A percentile compares a stretch with the other conserved stretches of the same genome.
Evolutionary conservation across 257 asterid species (phyloP).

Genomic region (Catharanthus roseus): DNA sequence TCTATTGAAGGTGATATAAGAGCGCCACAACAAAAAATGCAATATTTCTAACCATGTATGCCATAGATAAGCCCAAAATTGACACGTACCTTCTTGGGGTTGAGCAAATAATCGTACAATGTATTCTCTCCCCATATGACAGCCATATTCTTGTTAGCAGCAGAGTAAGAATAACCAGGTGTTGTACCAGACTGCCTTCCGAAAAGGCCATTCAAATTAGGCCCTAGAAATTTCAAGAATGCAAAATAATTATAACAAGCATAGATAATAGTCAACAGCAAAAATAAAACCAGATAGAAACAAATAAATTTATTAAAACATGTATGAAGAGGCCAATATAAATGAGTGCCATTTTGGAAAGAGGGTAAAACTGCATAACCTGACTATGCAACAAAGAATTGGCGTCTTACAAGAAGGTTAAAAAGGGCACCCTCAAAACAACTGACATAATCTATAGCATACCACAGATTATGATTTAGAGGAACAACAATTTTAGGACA

Average conservation of each 20-base stretch:
- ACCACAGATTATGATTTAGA: too few species aligned
- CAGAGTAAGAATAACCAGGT: slow-evolving; percentile 84
- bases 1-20: not conserved
- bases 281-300: too few species aligned
- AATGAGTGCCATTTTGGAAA: not conserved
- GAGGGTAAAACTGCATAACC: not conserved
- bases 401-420: not conserved
- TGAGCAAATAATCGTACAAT: slow-evolving; percentile 83
- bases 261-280: too few species aligned
- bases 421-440: not conserved
- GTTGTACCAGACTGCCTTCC: slow-evolving; percentile 96
- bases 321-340: not conserved
- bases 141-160: slow-evolving; percentile 91
- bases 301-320: too few species aligned
- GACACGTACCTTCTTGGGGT: slow-evolving; percentile 69
- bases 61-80: not conserved
- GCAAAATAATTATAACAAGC: not conserved
- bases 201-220: slow-evolving; percentile 88
- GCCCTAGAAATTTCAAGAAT: slow-evolving; percentile 42
- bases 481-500: not conserved
- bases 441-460: not conserved
- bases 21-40: not conserved
- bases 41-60: not conserved
- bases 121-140: slow-evolving; percentile 87
- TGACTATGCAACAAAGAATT: not conserved